Evolutionary conservation across 176 grass and related monocot genomes (phyloP).

Genomic region (Bothriochloa decipiens): DNA sequence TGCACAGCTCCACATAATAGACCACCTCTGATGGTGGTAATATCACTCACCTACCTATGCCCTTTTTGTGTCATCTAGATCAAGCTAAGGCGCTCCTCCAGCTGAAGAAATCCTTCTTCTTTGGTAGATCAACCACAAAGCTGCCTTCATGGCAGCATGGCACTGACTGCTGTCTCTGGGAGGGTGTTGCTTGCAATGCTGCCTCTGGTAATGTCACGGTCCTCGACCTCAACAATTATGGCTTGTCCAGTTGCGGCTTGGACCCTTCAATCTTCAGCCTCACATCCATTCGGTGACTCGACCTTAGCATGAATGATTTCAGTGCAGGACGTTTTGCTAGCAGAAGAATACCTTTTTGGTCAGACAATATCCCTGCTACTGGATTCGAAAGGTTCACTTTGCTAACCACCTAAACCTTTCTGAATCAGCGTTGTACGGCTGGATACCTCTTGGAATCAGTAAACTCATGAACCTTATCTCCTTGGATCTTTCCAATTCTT

Average conservation of each 20-base stretch:
- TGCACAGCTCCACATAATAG: too few species aligned
- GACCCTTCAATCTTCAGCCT: background rate
- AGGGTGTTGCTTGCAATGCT: background rate
- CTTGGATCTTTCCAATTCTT: background rate
- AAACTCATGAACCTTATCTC: background rate
- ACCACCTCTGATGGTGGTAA: too few species aligned
- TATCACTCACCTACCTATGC: background rate
- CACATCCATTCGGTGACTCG: background rate
- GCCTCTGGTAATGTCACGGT: background rate
- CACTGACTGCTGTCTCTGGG: background rate
- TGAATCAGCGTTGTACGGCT: background rate
- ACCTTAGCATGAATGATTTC: background rate
- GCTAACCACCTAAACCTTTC: constrained; percentile 34
- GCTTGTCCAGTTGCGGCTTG: background rate
- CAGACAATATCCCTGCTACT: background rate
- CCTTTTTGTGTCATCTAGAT: background rate
- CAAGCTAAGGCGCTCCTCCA: background rate
- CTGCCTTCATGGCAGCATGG: background rate
- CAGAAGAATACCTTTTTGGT: too few species aligned
- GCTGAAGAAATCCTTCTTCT: background rate
- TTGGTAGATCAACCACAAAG: background rate
- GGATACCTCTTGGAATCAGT: background rate
- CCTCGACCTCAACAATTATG: background rate
- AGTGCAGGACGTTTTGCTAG: too few species aligned
- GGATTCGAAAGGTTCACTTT: constrained; percentile 1